Evolutionary conservation across 345 rosid genomes (phyloP).

Genomic region (Brassica cretica): DNA sequence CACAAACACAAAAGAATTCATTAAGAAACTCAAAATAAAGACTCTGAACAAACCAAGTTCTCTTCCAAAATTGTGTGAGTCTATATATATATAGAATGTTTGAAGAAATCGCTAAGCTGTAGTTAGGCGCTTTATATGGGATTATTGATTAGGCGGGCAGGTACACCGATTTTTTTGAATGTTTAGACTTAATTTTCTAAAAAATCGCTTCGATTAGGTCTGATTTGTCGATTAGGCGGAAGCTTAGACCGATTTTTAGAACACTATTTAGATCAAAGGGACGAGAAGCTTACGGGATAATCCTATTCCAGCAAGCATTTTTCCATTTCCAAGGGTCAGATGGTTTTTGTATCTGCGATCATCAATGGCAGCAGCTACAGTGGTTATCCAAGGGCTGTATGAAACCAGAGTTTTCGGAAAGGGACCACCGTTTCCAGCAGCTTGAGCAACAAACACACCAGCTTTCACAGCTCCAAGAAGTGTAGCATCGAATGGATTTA

Average conservation of each 20-base stretch:
- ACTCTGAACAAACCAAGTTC: not conserved
- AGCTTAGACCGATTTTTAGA: too few relatives aligned
- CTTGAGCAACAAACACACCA: slow-evolving; percentile 97
- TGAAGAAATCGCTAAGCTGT: too few relatives aligned
- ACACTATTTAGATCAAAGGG: not conserved
- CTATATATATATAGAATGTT: too few relatives aligned
- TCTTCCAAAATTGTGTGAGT: too few relatives aligned
- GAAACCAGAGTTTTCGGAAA: slow-evolving; percentile 93
- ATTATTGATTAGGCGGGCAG: too few relatives aligned
- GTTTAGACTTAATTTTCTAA: too few relatives aligned
- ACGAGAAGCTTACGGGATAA: slow-evolving; percentile 71
- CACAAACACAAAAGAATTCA: slow-evolving; percentile 34
- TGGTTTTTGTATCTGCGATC: slow-evolving; percentile 95
- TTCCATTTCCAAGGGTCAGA: slow-evolving; percentile 81
- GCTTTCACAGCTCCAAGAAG: slow-evolving; percentile 98
- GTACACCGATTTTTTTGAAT: too few relatives aligned
- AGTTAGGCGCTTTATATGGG: too few relatives aligned
- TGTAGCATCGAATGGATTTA: slow-evolving; percentile 94
- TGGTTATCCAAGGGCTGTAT: slow-evolving; percentile 94
- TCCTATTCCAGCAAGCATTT: slow-evolving; percentile 81
- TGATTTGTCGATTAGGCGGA: too few relatives aligned
- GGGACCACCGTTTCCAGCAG: slow-evolving; percentile 98
- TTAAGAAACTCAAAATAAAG: not conserved
- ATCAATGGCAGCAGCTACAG: slow-evolving; percentile 98
- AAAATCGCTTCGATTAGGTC: too few relatives aligned